Evolutionary conservation across 2,329 filamentous ascomycete genomes (phyloP).

Genomic region (Escovopsis sp.): DNA sequence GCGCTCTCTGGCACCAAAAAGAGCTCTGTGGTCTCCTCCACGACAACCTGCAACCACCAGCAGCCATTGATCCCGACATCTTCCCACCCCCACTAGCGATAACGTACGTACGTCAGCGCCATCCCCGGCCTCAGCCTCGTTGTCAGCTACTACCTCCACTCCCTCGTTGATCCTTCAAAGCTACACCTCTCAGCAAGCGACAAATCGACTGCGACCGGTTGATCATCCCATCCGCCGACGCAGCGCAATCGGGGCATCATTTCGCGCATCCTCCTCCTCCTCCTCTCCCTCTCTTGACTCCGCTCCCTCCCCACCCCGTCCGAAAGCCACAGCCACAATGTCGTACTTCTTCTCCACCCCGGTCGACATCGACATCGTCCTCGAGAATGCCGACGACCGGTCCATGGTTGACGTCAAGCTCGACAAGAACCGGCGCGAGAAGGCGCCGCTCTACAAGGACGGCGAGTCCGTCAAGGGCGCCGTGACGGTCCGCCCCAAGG

Average conservation of each 20-base stretch:
- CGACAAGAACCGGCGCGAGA: slow-evolving; percentile 94
- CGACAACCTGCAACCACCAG: no score
- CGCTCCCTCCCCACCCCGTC: background rate
- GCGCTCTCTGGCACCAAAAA: no score
- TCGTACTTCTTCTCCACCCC: slow-evolving; percentile 97
- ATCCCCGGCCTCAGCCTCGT: slow-evolving; percentile 1
- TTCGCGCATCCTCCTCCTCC: background rate
- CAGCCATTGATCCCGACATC: no score
- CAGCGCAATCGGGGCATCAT: background rate
- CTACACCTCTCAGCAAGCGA: slow-evolving; percentile 4
- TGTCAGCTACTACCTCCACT: background rate
- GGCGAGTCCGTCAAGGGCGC: slow-evolving; percentile 96
- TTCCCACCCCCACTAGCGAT: slow-evolving; percentile 4
- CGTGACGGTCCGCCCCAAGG: slow-evolving; percentile 89
- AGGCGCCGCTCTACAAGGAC: slow-evolving; percentile 93
- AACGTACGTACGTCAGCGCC: slow-evolving; percentile 19
- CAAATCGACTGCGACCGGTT: slow-evolving; percentile 1
- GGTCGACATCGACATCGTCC: slow-evolving; percentile 96
- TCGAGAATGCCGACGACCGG: slow-evolving; percentile 87
- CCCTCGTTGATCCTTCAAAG: background rate
- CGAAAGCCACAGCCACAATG: slow-evolving; percentile 38
- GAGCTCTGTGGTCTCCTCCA: no score
- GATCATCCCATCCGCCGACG: background rate
- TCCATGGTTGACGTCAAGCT: slow-evolving; percentile 95
- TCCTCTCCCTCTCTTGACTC: background rate